Evolutionary conservation across 768 basidiomycete genomes (phyloP), one percentile per base, ranked within the genome.

Genomic region (Auricularia cornea): DNA sequence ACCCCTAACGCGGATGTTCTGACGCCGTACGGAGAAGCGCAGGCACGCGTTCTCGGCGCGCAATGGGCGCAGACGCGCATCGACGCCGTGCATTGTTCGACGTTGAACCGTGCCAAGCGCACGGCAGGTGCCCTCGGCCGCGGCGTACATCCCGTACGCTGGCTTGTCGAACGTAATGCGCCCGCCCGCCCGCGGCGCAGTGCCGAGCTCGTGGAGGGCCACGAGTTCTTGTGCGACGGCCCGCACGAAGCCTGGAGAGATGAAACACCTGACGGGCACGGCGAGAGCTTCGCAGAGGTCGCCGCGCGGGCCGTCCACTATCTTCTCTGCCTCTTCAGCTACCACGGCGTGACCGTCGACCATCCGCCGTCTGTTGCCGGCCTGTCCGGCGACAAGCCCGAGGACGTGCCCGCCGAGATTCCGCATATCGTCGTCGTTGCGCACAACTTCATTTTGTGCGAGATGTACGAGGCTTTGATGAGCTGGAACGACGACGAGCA

Each of bases 391-490:
- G 54, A 57, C 28, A 28, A 30, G 20, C 59, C 59, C 11, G 59
- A 60, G 12, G 59, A 44, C 40, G 59, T 60, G 66, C 59, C 65
- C 66, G 35, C 8, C 23, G 59, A 44, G 14, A 30, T 60, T 66
- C 59, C 65, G 65, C 63, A 12, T n/a, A 59, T 60, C 33, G 59
- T 60, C 59, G 28, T 59, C 1, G 30, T 64, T 64, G 28, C 41
- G 48, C 40, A 32, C 60, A 57, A 44, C 64, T 65, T 10, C 29
- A 48, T 60, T n/a, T 31, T 60, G 16, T 60, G 41, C 33, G 54
- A 44, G 35, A 65, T 61, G 29, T 51, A 41, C 16, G 60, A 40
- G 3, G n/a, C 69, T 67, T 12, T 60, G n/a, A 16, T 38, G 14
- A 38, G 40, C 18, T 57, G 54, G 54, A 57, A 57, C 54, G 54